phyloP scores from a whole-genome alignment of 1,139 yeast species.

The Hansenula lynferdii region DNA sequence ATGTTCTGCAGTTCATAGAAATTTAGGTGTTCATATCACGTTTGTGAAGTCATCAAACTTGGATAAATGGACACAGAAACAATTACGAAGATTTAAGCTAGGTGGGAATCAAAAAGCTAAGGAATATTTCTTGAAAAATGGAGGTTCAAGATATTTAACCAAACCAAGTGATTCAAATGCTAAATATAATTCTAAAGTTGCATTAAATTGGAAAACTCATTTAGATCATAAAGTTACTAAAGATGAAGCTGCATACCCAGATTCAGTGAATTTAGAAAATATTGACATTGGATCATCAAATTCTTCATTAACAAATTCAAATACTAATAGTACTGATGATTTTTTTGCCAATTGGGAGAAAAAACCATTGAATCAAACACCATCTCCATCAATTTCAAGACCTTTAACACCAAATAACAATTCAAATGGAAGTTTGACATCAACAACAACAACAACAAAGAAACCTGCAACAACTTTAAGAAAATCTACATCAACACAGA shows the following conservation, averaged over 20 bases:
- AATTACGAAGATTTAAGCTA: slow-evolving; percentile 82
- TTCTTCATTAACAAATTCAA: slow-evolving; percentile 30
- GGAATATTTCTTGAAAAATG: slow-evolving; percentile 77
- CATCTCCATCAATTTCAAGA: slow-evolving; percentile 28
- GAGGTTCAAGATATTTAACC: slow-evolving; percentile 66
- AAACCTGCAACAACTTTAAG: slow-evolving; percentile 15
- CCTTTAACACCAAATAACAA: slow-evolving; percentile 25
- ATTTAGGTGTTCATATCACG: slow-evolving; percentile 92
- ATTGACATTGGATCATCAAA: slow-evolving; percentile 35
- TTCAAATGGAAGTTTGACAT: slow-evolving; percentile 13
- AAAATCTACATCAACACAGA: slow-evolving; percentile 20
- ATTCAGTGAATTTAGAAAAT: slow-evolving; percentile 57
- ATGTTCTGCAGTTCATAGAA: slow-evolving; percentile 96
- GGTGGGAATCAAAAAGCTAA: slow-evolving; percentile 90
- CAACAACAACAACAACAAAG: slow-evolving; percentile 22
- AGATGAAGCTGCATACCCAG: slow-evolving; percentile 69
- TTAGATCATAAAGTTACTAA: slow-evolving; percentile 60
- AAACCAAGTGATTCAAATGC: slow-evolving; percentile 59
- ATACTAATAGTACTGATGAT: slow-evolving; percentile 57
- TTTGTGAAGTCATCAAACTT: slow-evolving; percentile 90
- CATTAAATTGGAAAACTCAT: slow-evolving; percentile 73
- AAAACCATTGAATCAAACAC: slow-evolving; percentile 21
- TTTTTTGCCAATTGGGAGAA: slow-evolving; percentile 92
- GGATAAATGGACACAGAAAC: slow-evolving; percentile 90
- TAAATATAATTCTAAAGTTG: slow-evolving; percentile 78